Evolutionary conservation across 768 basidiomycete species (phyloP), one percentile per base, ranked within the genome.

Genomic region (Lyophyllum atratum): DNA sequence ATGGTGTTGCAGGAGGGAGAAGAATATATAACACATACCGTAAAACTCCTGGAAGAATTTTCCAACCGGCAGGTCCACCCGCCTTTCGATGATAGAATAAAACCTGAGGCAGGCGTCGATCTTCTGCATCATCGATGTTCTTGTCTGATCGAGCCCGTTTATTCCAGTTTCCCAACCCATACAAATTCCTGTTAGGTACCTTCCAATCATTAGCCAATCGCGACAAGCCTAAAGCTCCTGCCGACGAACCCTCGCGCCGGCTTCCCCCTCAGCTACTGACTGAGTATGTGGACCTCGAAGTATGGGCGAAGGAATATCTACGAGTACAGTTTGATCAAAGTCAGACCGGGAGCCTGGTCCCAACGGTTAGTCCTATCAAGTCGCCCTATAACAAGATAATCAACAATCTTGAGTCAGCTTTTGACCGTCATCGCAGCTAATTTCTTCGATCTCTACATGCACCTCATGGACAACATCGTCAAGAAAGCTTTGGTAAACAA

Each of bases 391-490:
- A 19, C 5, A 5, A 7, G n/a, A 10, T 40, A 19, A 31, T 24
- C 34, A 33, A 37, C 33, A 8, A 48, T 1, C 24, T 21, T 19
- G 17, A 17, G 22, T 19, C 15, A 65, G 64, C 51, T 65, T 7
- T 25, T 65, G 21, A 62, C 56, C 12, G 55, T 62, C 21, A 34
- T 62, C 31, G 37, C 52, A 21, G 58, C 59, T 52, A 62, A 62
- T 47, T 59, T 64, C 54, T 64, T 62, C 50, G 60, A 64, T 48
- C 58, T 52, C 11, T 52, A 59, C 19, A 55, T 58, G 44, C 58
- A 50, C 12, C 52, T 62, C 21, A 59, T 65, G 46, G 64, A 65
- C 40, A 26, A 26, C 22, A 59, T 65, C 47, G 25, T 54, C 19
- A 25, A 37, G 46, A 42, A 55, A 40, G 64, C 61, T 21, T 12